Conservation (phyloP, 2,329 filamentous ascomycete species). For the Neofusicoccum parvum region DNA sequence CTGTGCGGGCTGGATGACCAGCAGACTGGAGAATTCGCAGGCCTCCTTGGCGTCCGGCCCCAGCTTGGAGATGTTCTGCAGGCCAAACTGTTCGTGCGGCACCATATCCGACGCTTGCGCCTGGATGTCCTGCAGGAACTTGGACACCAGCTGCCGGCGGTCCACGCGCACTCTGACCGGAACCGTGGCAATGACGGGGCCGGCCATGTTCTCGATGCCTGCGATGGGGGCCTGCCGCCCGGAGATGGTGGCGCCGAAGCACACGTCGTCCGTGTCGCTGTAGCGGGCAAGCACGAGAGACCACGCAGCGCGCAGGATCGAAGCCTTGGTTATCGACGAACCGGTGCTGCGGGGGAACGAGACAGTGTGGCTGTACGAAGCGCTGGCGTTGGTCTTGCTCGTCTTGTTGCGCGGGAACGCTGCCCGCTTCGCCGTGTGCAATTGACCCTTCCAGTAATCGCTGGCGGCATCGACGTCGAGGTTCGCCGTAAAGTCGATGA, state of each 20-base stretch:
- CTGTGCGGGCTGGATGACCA: slow-evolving; percentile 50
- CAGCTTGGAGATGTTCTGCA: slow-evolving; percentile 31
- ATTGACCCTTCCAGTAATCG: slow-evolving; percentile 26
- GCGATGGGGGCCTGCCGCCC: slow-evolving; percentile 54
- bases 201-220: background rate
- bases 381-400: background rate
- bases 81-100: slow-evolving; percentile 30
- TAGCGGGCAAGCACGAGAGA: background rate
- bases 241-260: slow-evolving; percentile 65
- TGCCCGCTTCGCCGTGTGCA: background rate
- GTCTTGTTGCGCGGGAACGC: background rate
- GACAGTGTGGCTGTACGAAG: background rate
- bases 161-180: background rate
- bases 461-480: slow-evolving; percentile 35
- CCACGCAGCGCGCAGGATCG: background rate
- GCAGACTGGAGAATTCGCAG: slow-evolving; percentile 54
- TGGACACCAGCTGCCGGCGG: background rate
- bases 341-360: background rate
- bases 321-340: background rate
- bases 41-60: slow-evolving; percentile 56
- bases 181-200: background rate
- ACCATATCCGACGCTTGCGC: slow-evolving; percentile 5
- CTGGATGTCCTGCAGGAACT: slow-evolving; percentile 5
- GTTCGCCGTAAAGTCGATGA: slow-evolving; percentile 28
- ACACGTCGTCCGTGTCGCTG: slow-evolving; percentile 23